Evolutionary conservation across 148 eudicot genomes (phyloP), one percentile per base, ranked within the genome.

Genomic region (Rhododendron molle): DNA sequence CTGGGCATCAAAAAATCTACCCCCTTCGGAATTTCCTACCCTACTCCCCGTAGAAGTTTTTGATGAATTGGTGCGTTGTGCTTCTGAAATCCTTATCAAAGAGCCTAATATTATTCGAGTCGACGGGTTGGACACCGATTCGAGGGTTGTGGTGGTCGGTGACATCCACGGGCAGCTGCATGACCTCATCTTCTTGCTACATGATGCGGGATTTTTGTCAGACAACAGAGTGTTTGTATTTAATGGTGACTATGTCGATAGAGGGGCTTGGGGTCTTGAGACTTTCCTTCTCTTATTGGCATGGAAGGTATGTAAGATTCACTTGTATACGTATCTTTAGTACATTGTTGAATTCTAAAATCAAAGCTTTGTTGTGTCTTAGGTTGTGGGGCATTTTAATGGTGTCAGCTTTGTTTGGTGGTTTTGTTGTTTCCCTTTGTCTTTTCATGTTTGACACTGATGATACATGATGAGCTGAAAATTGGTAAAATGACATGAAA

Each of bases 241-340:
- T 52, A 96, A 96, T 87, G 98, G 97, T 3, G 99, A 96, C 92
- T 96, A 95, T 90, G 99, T 96, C 30, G 99, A 96, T 89, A 89
- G 99, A 36, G 99, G 99, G 0, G 97, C 99, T 21, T 96, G 99
- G 99, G 99, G 99, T 21, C 92, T 96, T 60, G 99, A 96, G 89
- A 95, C 98, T 9, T 96, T 91, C 76, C 83, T 96, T 71, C 82
- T 94, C 56, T 85, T 96, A 65, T 85, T 96, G 74, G 93, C 98
- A 85, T 96, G 99, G 99, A 96, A 95, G 98, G 98, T 96, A 90
- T 88, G 32, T 20, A 54, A 43, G 30, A 56, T 30, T 86, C 12
- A 26, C 13, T 43, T 83, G 1, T 28, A 49, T 32, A 21, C 28
- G 14, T 5, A 32, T 16, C 36, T 26, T 56, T 40, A 38, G 40